Base-by-base conservation (phyloP, 2,329 filamentous ascomycete genomes). In the Alternaria burnsii region DNA sequence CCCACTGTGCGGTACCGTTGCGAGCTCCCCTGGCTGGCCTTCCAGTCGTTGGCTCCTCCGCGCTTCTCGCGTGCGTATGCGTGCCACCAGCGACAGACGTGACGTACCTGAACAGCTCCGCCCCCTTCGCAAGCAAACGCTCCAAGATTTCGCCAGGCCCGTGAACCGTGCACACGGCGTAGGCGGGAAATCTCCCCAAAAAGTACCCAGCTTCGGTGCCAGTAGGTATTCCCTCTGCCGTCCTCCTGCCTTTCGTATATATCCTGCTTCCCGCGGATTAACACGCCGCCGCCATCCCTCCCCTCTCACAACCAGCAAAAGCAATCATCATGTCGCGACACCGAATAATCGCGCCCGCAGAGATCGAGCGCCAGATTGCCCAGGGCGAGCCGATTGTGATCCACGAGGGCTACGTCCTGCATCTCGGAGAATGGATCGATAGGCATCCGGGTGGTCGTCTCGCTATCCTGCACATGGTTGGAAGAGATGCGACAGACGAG, bases 381-480 rank as follows among this genome's bases (percentile, higher is more conserved):
- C 79, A 86, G 50, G 86, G 86, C 58, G 80, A 84, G 30, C 81
- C 78, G 14, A 83, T 89, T 55, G 82, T 89, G 66, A 83, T 89
- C 55, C 83, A 82, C 65, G 82, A 88, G 46, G 86, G 85, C 44
- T 69, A 79, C 52, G 83, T 86, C 16, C 78, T 89, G 66, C 80
- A 82, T 57, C 82, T 89, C 38, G 85, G 87, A 68, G 77, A 79
- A 43, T 89, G 87, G 87, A 81, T 88, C 66, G 73, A 83, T 55
- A 82, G 78, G 57, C 87, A 89, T 68, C 87, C 87, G 0, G 87
- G 87, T 20, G 87, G 87, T 32, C 78, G 80, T 14, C 77, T 89
- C 26, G 85, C 86, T 20, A 87, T 89, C 62, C 71, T 85, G 63
- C 87, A 89, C 77, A 88, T 87, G 85, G 83, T 87, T 4, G 86